These are phyloP conservation scores for Aquilaria malaccensis DNA, from an alignment of 345 rosid species.

Conservation along the genomic window DNA sequence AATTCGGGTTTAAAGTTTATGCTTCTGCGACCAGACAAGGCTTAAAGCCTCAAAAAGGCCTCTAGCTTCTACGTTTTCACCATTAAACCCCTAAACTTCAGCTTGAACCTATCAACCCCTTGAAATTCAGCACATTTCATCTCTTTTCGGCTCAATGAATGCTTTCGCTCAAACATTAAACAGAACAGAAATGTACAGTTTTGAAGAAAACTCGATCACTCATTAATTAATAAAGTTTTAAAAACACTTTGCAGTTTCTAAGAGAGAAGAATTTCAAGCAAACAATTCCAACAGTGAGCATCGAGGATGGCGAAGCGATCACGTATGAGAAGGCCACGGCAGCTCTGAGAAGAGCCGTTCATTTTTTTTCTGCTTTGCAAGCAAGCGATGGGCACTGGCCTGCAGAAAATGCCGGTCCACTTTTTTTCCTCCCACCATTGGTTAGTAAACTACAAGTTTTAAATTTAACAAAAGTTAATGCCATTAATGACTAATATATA, in stretches of 20 bases:
- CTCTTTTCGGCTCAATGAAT: too few species aligned
- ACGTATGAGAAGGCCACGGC: conserved; percentile 36
- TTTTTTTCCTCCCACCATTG: conserved; percentile 58
- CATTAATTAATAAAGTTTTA: too few species aligned
- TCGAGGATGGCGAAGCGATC: conserved; percentile 38
- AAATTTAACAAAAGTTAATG: not conserved
- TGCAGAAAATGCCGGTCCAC: conserved; percentile 53
- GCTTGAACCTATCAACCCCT: too few species aligned
- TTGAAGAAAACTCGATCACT: too few species aligned
- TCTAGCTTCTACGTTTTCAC: too few species aligned
- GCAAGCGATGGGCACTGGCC: conserved; percentile 67
- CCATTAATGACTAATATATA: not conserved
- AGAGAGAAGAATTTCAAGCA: conserved; percentile 52
- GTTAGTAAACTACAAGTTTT: conserved; percentile 21
- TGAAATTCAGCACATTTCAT: too few species aligned
- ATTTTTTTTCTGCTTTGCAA: conserved; percentile 52
- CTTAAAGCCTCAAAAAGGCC: too few species aligned
- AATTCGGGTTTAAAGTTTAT: too few species aligned
- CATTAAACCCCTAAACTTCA: too few species aligned
- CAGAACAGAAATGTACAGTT: too few species aligned
- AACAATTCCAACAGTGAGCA: conserved; percentile 31
- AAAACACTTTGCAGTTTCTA: conserved; percentile 29
- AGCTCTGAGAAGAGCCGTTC: conserved; percentile 35
- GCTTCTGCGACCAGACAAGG: too few species aligned
- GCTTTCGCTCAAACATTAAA: too few species aligned